Conservation (phyloP, 306 rosid genomes). For the Acacia crassicarpa region DNA sequence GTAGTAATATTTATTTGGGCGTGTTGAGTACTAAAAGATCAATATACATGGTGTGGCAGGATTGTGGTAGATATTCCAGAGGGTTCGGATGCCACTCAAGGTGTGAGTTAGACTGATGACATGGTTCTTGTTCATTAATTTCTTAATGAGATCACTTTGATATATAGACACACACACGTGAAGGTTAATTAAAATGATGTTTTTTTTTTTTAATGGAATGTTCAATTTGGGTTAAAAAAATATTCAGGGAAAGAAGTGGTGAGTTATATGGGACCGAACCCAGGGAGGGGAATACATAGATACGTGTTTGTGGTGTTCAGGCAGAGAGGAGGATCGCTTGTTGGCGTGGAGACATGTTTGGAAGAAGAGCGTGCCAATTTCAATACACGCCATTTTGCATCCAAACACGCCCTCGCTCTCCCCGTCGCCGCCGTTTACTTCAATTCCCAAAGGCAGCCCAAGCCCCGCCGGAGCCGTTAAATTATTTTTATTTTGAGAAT, state of each 20-base stretch:
- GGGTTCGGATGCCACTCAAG: slow-evolving; percentile 23
- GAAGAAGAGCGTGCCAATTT: slow-evolving; percentile 29
- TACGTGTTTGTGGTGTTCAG: slow-evolving; percentile 37
- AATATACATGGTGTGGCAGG: slow-evolving; percentile 4
- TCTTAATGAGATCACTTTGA: too few relatives aligned
- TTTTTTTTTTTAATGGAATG: neutral
- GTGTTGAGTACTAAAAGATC: neutral
- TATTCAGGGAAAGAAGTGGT: slow-evolving; percentile 20
- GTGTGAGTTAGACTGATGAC: neutral
- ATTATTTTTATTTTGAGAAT: too few relatives aligned
- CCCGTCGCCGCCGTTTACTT: slow-evolving; percentile 51
- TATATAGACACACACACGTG: too few relatives aligned
- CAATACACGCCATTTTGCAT: slow-evolving; percentile 39
- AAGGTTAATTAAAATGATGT: too few relatives aligned
- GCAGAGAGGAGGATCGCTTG: slow-evolving; percentile 21
- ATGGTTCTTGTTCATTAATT: too few relatives aligned
- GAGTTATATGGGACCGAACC: slow-evolving; percentile 18
- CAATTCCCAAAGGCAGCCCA: slow-evolving; percentile 45
- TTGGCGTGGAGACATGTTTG: neutral
- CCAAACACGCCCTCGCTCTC: slow-evolving; percentile 34
- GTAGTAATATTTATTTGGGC: neutral
- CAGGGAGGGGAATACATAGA: slow-evolving; percentile 11
- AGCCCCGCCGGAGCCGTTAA: slow-evolving; percentile 16
- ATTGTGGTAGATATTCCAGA: slow-evolving; percentile 27
- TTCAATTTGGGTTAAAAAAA: too few relatives aligned